phyloP scores from a whole-genome alignment of 2,329 filamentous ascomycete genomes.

The Drechslerella dactyloides region DNA sequence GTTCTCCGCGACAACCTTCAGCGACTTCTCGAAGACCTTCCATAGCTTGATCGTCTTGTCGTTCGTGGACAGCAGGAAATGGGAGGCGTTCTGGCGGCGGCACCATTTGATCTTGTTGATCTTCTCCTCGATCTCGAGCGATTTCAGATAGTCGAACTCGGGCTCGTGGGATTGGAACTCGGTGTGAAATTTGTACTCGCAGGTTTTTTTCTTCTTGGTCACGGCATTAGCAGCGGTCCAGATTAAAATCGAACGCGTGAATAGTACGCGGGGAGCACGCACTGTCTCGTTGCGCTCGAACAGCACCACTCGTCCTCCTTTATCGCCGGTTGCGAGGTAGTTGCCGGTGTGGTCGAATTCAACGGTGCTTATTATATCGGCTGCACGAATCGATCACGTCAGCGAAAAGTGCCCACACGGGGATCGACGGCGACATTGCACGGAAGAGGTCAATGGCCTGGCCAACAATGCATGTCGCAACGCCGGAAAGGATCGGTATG shows the following conservation, averaged over 20 bases:
- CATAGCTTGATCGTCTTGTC: constrained; percentile 99
- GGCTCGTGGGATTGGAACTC: constrained; percentile 99
- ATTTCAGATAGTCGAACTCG: constrained; percentile 99
- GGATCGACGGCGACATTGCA: constrained; percentile 49
- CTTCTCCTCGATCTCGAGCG: constrained; percentile 98
- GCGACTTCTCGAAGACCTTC: constrained; percentile 99
- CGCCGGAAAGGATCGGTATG: constrained; percentile 6
- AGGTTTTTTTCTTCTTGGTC: constrained; percentile 87
- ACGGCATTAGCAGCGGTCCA: constrained; percentile 15
- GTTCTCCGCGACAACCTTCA: constrained; percentile 98
- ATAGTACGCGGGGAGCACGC: constrained; percentile 57
- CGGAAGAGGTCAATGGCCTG: neutral
- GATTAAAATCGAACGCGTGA: neutral
- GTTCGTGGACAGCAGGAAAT: constrained; percentile 97
- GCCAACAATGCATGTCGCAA: constrained; percentile 6
- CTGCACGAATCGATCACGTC: constrained; percentile 59
- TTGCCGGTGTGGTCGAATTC: constrained; percentile 91
- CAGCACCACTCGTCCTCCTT: constrained; percentile 81
- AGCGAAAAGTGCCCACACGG: constrained; percentile 9
- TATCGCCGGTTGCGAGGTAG: constrained; percentile 88
- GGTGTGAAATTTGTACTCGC: constrained; percentile 99
- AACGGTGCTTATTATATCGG: constrained; percentile 89
- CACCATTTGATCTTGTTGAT: constrained; percentile 99
- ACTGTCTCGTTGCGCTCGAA: constrained; percentile 97
- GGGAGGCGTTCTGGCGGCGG: constrained; percentile 93